Percentiles rank a stretch among this genome's conserved stretches.
phyloP scores from a whole-genome alignment of 83 land plant species.

The Picea engelmannii region DNA sequence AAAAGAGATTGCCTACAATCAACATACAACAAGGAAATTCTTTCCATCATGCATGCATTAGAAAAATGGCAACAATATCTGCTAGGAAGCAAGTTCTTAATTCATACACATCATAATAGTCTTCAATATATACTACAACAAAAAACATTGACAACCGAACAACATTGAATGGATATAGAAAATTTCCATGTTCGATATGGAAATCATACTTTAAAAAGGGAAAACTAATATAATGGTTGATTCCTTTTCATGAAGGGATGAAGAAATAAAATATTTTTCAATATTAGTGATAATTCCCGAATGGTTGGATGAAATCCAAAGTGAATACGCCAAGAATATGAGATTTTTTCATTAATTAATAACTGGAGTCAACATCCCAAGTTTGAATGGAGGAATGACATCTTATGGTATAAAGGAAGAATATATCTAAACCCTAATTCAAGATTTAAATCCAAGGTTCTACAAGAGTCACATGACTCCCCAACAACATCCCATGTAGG shows the following conservation, averaged over 20 bases:
- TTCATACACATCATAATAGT: slow-evolving; percentile 12
- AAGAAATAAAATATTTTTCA: neutral
- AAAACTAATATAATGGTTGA: slow-evolving; percentile 15
- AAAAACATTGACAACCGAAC: neutral
- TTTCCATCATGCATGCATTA: slow-evolving; percentile 16
- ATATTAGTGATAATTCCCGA: no score
- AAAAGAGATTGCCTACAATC: neutral
- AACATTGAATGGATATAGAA: slow-evolving; percentile 22
- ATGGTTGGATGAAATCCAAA: no score
- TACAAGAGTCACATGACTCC: no score
- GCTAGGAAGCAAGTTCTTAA: slow-evolving; percentile 3
- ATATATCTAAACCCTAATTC: no score
- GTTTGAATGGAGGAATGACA: no score
- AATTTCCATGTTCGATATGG: slow-evolving; percentile 10
- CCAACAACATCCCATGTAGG: no score
- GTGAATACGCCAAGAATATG: no score
- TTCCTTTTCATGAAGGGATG: slow-evolving; percentile 16
- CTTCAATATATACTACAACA: slow-evolving; percentile 18
- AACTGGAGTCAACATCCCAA: no score
- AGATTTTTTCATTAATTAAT: no score
- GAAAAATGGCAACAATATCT: slow-evolving; percentile 24
- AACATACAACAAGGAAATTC: slow-evolving; percentile 17
- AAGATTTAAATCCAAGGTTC: no score
- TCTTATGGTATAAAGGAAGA: no score
- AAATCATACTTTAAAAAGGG: slow-evolving; percentile 16